phyloP scores from a whole-genome alignment of 345 rosid species.

The Citrus cavaleriei region DNA sequence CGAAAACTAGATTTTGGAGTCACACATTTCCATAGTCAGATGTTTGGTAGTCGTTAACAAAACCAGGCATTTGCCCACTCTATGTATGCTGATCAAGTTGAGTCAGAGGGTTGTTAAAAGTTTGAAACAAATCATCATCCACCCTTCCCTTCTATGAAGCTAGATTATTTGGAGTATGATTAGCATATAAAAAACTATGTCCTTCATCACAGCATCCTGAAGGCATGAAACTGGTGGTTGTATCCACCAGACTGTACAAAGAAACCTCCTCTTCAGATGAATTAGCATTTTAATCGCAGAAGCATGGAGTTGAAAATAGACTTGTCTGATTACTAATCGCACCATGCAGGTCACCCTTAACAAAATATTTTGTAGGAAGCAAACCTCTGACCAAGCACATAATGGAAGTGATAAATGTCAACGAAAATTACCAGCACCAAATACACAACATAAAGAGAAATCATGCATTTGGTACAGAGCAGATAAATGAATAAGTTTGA shows the following conservation, averaged over 20 bases:
- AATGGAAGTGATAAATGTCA: too few species aligned
- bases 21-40: too few species aligned
- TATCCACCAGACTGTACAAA: conserved; percentile 21
- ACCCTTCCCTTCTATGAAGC: conserved; percentile 23
- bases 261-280: conserved; percentile 33
- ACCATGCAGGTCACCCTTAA: conserved; percentile 9
- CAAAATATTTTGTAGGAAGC: conserved; percentile 15
- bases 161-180: conserved; percentile 16
- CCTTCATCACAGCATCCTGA: conserved; percentile 19
- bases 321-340: conserved; percentile 9
- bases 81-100: too few species aligned
- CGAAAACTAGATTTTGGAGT: too few species aligned
- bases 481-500: not conserved
- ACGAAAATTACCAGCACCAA: too few species aligned
- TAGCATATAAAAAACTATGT: conserved; percentile 10
- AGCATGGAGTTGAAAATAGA: conserved; percentile 10
- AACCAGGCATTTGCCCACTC: too few species aligned
- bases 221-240: conserved; percentile 18
- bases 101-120: not conserved
- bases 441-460: too few species aligned
- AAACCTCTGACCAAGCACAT: conserved; percentile 42
- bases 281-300: conserved; percentile 13
- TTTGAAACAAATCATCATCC: conserved; percentile 31
- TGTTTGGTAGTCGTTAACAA: too few species aligned
- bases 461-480: not conserved